These are phyloP conservation scores for Mercurialis annua DNA, from an alignment of 345 rosid genomes.

Conservation along the genomic window DNA sequence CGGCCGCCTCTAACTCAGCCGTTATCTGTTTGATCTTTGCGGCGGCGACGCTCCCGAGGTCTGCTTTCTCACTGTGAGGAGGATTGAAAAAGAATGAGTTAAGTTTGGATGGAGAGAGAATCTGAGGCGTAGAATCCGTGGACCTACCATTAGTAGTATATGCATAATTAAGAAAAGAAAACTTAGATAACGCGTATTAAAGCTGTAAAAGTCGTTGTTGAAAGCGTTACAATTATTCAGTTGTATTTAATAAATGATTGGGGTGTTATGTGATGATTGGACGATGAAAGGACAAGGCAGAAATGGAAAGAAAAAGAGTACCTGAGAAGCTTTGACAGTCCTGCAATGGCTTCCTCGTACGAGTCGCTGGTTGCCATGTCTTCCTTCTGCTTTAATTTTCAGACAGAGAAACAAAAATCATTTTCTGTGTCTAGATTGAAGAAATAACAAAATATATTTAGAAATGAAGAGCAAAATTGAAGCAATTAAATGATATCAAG, in stretches of 20 bases:
- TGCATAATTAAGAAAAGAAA: background rate
- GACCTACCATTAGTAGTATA: background rate
- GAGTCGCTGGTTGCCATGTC: slow-evolving; percentile 59
- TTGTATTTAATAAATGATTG: background rate
- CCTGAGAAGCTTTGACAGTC: slow-evolving; percentile 79
- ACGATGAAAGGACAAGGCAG: background rate
- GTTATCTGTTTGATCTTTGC: slow-evolving; percentile 74
- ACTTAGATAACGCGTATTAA: background rate
- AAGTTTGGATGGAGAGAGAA: background rate
- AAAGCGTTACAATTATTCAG: background rate
- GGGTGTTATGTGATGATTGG: background rate
- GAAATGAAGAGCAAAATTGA: background rate
- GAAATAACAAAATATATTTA: background rate
- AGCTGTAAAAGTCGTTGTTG: background rate
- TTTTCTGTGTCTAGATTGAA: background rate
- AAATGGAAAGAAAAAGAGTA: slow-evolving; percentile 19
- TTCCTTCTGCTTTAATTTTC: slow-evolving; percentile 12
- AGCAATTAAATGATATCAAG: background rate
- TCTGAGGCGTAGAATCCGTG: background rate
- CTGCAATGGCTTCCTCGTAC: slow-evolving; percentile 77
- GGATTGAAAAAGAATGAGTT: slow-evolving; percentile 9
- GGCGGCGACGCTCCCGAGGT: slow-evolving; percentile 70
- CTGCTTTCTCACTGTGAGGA: slow-evolving; percentile 53
- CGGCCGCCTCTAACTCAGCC: slow-evolving; percentile 59
- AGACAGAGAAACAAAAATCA: background rate